phyloP scores from a whole-genome alignment of 257 asterid genomes.

The Gentiana macrophylla region DNA sequence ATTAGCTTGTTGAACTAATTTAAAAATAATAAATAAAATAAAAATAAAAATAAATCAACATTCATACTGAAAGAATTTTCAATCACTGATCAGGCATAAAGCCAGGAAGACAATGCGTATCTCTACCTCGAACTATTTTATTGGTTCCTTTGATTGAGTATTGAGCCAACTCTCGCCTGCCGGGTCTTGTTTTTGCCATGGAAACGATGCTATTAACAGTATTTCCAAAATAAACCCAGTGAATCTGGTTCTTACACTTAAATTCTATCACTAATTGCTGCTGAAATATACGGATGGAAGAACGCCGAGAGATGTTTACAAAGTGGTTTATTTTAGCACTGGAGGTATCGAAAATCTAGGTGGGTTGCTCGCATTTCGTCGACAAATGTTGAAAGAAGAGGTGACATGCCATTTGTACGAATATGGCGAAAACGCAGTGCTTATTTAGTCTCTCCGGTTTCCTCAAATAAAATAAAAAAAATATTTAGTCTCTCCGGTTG shows the following conservation, averaged over 20 bases:
- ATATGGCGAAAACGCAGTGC: neutral
- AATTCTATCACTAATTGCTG: neutral
- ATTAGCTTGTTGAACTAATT: constrained; percentile 1
- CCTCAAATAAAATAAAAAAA: too few species aligned
- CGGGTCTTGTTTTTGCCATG: constrained; percentile 46
- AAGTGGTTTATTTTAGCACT: neutral
- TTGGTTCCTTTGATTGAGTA: constrained; percentile 51
- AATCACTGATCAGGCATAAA: neutral
- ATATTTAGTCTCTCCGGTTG: too few species aligned
- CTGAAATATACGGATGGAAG: neutral
- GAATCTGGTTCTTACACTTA: constrained; percentile 1
- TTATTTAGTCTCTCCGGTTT: too few species aligned
- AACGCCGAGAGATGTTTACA: neutral
- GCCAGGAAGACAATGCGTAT: neutral
- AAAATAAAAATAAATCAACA: neutral
- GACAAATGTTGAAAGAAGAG: neutral
- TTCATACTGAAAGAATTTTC: neutral
- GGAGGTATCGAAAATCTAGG: constrained; percentile 8
- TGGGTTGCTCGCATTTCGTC: neutral
- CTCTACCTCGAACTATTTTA: constrained; percentile 44
- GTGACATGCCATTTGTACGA: neutral
- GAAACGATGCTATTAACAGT: neutral
- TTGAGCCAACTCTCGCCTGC: constrained; percentile 30
- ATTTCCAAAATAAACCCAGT: neutral
- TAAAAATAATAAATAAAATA: neutral